These are phyloP conservation scores for Orbilia oligospora DNA, from an alignment of 2,329 filamentous ascomycete genomes.

Conservation along the genomic window DNA sequence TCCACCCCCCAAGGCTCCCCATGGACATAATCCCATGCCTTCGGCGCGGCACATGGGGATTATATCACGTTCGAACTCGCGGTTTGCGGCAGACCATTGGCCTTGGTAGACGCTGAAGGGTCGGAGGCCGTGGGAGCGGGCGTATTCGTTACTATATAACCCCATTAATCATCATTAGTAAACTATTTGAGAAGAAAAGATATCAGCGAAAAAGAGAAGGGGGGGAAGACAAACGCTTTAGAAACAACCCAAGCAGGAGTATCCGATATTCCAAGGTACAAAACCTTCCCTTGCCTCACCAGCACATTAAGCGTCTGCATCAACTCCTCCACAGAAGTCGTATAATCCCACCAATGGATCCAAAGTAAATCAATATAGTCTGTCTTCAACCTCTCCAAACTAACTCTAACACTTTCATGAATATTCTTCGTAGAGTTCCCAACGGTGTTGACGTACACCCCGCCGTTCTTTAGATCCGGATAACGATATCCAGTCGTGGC, in stretches of 20 bases:
- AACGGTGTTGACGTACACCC: constrained; percentile 71
- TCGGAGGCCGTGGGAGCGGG: constrained; percentile 77
- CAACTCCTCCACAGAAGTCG: constrained; percentile 75
- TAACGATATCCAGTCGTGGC: constrained; percentile 74
- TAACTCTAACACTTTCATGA: constrained; percentile 72
- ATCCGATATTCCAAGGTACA: constrained; percentile 78
- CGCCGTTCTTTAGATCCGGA: constrained; percentile 67
- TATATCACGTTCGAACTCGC: constrained; percentile 80
- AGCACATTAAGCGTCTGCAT: constrained; percentile 78
- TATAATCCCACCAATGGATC: constrained; percentile 78
- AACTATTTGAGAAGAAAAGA: too few species aligned
- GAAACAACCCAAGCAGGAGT: constrained; percentile 79
- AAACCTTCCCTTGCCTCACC: constrained; percentile 75
- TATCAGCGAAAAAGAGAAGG: neutral
- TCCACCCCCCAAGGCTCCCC: constrained; percentile 72
- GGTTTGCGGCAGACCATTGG: constrained; percentile 73
- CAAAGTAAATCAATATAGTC: constrained; percentile 79
- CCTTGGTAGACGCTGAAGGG: constrained; percentile 80
- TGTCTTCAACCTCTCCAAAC: constrained; percentile 73
- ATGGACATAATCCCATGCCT: constrained; percentile 75
- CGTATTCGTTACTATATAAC: constrained; percentile 73
- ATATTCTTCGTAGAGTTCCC: constrained; percentile 77
- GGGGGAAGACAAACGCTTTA: constrained; percentile 68
- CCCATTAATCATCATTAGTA: neutral
- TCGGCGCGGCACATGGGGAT: constrained; percentile 76